Evolutionary conservation across 495 filamentous ascomycete genomes (phyloP), one percentile per base, ranked within the genome.

Genomic region (Corynascus novoguineensis): DNA sequence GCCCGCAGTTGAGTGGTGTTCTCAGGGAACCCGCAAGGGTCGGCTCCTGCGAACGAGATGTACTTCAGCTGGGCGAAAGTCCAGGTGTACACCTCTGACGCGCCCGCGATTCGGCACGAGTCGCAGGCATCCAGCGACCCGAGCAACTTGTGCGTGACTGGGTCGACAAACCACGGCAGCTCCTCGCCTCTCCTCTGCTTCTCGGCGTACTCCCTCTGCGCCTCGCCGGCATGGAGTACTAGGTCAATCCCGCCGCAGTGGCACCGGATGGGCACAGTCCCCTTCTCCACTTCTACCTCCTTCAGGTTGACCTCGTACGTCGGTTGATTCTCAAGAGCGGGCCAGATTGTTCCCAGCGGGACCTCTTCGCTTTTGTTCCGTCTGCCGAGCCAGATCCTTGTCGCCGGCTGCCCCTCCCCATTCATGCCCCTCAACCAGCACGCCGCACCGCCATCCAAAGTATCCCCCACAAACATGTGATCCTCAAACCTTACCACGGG

Each of bases 231-330:
- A 14, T 45, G 59, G 5, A 74, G 42, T 24, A 74, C 67, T 1
- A 75, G 59, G 22, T 68, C 61, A 9, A 83, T 71, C 8, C 79
- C 81, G 3, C 73, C 68, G 59, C 80, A 83, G 37, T 77, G 72
- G 51, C 81, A 84, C 31, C 61, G 52, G 2, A 68, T 68, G 53
- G n/a, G 69, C 66, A 53, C 46, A 45, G 68, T 60, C 11, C 76
- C 61, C 35, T 66, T 40, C 22, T 17, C 38, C 31, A 45, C 49
- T 29, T 22, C 28, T 11, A 7, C 22, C 21, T 1, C 35, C 35
- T 45, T 46, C 28, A 45, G 11, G 12, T 25, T 10, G 22, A 12
- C 40, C 52, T 53, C 55, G 31, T 42, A 55, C 41, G 8, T 49
- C 25, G 2, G 8, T 38, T 25, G n/a, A 25, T 47, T 27, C 42